Percentiles rank a stretch among this genome's conserved stretches.
phyloP scores from a whole-genome alignment of 2,329 filamentous ascomycete species.

The Cercospora sp. region DNA sequence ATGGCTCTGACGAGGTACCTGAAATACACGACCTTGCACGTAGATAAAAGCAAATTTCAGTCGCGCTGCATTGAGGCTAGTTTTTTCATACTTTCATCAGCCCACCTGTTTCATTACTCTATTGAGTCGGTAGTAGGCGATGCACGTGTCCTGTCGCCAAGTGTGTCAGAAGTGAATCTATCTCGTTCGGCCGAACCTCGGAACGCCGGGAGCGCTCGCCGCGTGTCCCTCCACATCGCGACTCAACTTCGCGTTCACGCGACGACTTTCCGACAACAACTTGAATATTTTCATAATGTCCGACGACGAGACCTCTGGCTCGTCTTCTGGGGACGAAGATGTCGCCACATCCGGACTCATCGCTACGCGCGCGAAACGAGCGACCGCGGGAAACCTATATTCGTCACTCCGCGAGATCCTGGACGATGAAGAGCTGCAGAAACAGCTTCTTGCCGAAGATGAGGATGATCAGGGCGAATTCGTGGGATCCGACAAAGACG shows the following conservation, averaged over 20 bases:
- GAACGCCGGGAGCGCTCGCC: not conserved
- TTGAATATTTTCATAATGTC: conserved; percentile 23
- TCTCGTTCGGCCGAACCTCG: not conserved
- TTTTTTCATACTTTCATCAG: not conserved
- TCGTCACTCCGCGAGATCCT: conserved; percentile 69
- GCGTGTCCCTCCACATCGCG: conserved; percentile 3
- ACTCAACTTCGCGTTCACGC: not conserved
- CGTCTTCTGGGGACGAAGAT: conserved; percentile 32
- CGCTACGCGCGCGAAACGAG: conserved; percentile 71
- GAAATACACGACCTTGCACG: not conserved
- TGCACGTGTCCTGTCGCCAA: not conserved
- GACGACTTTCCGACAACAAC: not conserved
- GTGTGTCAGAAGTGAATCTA: not conserved
- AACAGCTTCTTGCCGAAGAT: conserved; percentile 51
- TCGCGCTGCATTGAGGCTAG: not conserved
- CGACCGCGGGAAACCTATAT: conserved; percentile 83
- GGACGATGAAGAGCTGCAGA: conserved; percentile 46
- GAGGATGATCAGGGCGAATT: conserved; percentile 51
- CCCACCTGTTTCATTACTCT: not conserved
- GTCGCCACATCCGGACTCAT: conserved; percentile 56
- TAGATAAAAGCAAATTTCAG: not conserved
- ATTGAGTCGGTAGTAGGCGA: not conserved
- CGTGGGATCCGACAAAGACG: conserved; percentile 47
- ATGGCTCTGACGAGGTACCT: not conserved
- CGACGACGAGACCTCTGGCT: conserved; percentile 27